Base-by-base conservation (phyloP, 2,329 filamentous ascomycete genomes). In the Hypoxylon rubiginosum region DNA sequence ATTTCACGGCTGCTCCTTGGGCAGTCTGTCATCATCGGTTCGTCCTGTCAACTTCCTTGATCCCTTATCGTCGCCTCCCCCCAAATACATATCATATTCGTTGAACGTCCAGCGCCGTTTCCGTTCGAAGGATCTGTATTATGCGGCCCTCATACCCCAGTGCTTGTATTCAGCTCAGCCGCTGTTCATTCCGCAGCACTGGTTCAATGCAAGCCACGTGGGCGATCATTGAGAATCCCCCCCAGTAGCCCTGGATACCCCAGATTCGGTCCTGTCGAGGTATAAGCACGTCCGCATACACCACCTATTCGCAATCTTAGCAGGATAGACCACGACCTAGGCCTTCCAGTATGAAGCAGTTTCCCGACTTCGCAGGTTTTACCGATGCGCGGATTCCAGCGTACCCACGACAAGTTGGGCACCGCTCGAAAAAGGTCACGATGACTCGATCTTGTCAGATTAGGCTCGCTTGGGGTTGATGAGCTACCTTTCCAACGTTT, bases 131-230 rank as follows among this genome's bases (percentile, higher is more conserved):
- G 51, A 45, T 36, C 34, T 58, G 55, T 51, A 57, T 32, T 39
- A 56, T 53, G 39, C 19, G 28, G 28, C 32, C 19, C 11, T 46
- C 26, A 19, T 57, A 34, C 54, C 45, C 6, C 43, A 43, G 48
- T 43, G 39, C 39, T 43, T 43, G 39, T 55, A 56, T 52, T 59
- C 55, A 57, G 63, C 62, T 68, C 24, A 45, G 51, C 51, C 46
- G 39, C 56, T 59, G 58, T 62, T 66, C 28, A 68, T 68, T 66
- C 69, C 67, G 49, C 34, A 30, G 60, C 24, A 46, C 49, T 66
- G 67, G 69, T 46, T 68, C 58, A 30, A 61, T 62, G 65, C 55
- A 70, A 71, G 69, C 69, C 69, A 71, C 65, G 58, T 64, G 62
- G 53, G 45, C 52, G 66, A 71, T 71, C 64, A 59, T 24, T 58